These are phyloP conservation scores for Inonotus obliquus DNA, from an alignment of 1,284 basidiomycete species.

Conservation along the genomic window DNA sequence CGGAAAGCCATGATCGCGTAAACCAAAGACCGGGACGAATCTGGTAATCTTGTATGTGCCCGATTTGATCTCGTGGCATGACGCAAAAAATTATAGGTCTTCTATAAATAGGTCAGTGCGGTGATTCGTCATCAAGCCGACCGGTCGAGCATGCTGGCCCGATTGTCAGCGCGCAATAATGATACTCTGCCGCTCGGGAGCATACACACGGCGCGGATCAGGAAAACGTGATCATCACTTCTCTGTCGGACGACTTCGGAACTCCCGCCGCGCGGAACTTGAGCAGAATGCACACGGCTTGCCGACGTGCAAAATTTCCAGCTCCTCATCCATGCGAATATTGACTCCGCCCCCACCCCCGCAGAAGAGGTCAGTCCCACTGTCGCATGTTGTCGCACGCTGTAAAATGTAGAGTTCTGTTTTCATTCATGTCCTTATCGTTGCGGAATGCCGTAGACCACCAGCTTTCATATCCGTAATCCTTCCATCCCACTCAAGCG, in stretches of 20 bases:
- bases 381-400: background rate
- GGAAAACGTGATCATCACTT: background rate
- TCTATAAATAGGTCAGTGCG: background rate
- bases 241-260: background rate
- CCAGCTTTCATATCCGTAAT: background rate
- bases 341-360: background rate
- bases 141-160: background rate
- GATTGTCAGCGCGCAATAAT: background rate
- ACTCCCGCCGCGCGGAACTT: background rate
- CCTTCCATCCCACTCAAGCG: background rate
- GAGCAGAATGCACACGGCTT: background rate
- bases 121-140: background rate
- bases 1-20: background rate
- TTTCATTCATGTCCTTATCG: background rate
- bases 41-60: too few species aligned
- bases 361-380: background rate
- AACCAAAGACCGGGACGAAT: background rate
- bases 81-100: background rate
- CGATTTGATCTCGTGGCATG: constrained; percentile 19
- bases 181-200: background rate
- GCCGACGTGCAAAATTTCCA: background rate
- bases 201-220: background rate
- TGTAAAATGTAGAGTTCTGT: background rate
- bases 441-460: background rate
- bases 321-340: background rate